phyloP scores from a whole-genome alignment of 768 basidiomycete species.

The Mycena pura region DNA sequence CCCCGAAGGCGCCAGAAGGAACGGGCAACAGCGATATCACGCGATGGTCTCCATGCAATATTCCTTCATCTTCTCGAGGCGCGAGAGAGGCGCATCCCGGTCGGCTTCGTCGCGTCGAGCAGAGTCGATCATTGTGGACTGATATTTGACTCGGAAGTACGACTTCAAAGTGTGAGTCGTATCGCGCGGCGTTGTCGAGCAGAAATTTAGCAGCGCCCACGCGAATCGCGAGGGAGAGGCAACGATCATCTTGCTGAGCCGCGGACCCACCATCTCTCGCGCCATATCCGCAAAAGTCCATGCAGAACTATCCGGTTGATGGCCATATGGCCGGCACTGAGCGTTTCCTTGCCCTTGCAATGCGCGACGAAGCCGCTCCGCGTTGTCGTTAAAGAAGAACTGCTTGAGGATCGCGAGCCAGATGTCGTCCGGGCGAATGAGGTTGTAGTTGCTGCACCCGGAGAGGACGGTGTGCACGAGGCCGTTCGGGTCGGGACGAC shows the following conservation, averaged over 20 bases:
- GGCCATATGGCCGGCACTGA: slow-evolving; percentile 13
- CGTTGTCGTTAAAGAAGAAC: slow-evolving; percentile 47
- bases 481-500: no score
- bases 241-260: no score
- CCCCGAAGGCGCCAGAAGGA: background rate
- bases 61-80: slow-evolving; percentile 29
- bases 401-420: slow-evolving; percentile 51
- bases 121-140: no score
- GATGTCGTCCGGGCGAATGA: slow-evolving; percentile 56
- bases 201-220: slow-evolving; percentile 51
- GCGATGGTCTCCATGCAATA: slow-evolving; percentile 29
- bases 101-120: slow-evolving; percentile 27
- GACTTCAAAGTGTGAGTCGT: no score
- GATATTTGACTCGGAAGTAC: no score
- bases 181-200: no score
- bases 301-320: no score
- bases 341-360: slow-evolving; percentile 29
- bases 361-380: slow-evolving; percentile 39
- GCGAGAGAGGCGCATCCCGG: slow-evolving; percentile 24
- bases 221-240: slow-evolving; percentile 37
- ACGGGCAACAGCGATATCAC: slow-evolving; percentile 6
- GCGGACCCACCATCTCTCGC: slow-evolving; percentile 27
- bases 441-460: slow-evolving; percentile 2
- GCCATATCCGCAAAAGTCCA: slow-evolving; percentile 28
- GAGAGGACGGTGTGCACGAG: background rate